Evolutionary conservation across 345 rosid genomes (phyloP), one percentile per base, ranked within the genome.

Genomic region (Ailanthus altissimus): DNA sequence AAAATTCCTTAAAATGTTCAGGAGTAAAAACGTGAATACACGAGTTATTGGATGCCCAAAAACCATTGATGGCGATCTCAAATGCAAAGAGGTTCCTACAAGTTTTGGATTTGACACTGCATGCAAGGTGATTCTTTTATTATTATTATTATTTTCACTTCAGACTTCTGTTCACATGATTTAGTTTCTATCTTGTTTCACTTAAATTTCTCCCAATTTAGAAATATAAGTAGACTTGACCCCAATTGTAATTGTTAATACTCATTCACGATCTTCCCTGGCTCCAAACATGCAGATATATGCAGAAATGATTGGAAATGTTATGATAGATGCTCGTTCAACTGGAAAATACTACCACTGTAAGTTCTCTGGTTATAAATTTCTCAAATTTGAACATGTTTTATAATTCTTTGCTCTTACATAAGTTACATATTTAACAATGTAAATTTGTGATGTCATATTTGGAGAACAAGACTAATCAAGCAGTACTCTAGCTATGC

Each of bases 61-160:
- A 83, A 96, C 99, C 54, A 96, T 96, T 73, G 99, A 96, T 85
- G 99, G 99, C 79, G 99, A 96, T 82, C 86, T 96, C 83, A 96
- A 94, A 87, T 88, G 90, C 90, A 92, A 96, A 84, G 99, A 94
- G 53, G 84, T 85, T 76, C 85, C 85, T 6, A 23, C 74, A 67
- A 85, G 88, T 75, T 85, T 85, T 78, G 88, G 85, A 67, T 85
- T 85, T 59, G 85, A 85, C 64, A 85, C 88, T 62, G 88, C 88
- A 62, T 85, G 88, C 88, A 85, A 78, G 88, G 88, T 85, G 76
- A 73, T 32, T 21, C 5, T 11, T 2, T 20, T 1, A 32, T 32
- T 18, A 6, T 8, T 14, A n/a, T n/a, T n/a, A n/a, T 32, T 13
- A 15, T 16, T 64, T 40, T 40, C 7, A 45, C 73, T 50, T 32